Percentiles rank a stretch among this genome's conserved stretches.
These are phyloP conservation scores for Fusarium tanahbumbuense DNA, from an alignment of 2,329 filamentous ascomycete genomes.

Conservation along the genomic window DNA sequence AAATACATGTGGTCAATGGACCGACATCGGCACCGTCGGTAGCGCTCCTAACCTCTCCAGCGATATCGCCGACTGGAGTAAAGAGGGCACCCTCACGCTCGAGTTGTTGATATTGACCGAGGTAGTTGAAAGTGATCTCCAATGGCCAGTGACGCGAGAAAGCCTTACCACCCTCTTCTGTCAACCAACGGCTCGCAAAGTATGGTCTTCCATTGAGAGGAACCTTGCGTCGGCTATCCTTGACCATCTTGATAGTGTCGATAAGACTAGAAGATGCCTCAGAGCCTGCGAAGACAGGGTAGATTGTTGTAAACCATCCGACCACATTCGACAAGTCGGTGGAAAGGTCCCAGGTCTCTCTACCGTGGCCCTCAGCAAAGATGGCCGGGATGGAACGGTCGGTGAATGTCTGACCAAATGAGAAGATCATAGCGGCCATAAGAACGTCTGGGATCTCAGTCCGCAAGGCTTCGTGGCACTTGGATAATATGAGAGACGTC, in stretches of 20 bases:
- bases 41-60: conserved; percentile 29
- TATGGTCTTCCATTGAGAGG: conserved; percentile 31
- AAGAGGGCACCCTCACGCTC: conserved; percentile 45
- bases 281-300: conserved; percentile 43
- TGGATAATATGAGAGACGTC: conserved; percentile 37
- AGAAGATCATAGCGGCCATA: conserved; percentile 47
- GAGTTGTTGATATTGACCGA: conserved; percentile 47
- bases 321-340: conserved; percentile 51
- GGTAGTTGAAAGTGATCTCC: conserved; percentile 47
- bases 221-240: conserved; percentile 32
- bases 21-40: conserved; percentile 31
- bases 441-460: conserved; percentile 53
- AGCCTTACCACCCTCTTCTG: neutral
- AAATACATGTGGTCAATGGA: conserved; percentile 48
- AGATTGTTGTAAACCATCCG: conserved; percentile 55
- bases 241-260: conserved; percentile 34
- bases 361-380: conserved; percentile 53
- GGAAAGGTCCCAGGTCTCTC: conserved; percentile 47
- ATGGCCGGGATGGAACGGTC: conserved; percentile 47
- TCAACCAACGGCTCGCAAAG: conserved; percentile 39
- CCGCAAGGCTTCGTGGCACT: conserved; percentile 41
- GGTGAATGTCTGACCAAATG: conserved; percentile 47
- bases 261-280: conserved; percentile 5
- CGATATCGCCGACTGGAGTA: conserved; percentile 26
- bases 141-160: conserved; percentile 41